These are phyloP conservation scores for Coemansia sp. DNA, from an alignment of 192 early-diverging fungal genomes.

Conservation along the genomic window DNA sequence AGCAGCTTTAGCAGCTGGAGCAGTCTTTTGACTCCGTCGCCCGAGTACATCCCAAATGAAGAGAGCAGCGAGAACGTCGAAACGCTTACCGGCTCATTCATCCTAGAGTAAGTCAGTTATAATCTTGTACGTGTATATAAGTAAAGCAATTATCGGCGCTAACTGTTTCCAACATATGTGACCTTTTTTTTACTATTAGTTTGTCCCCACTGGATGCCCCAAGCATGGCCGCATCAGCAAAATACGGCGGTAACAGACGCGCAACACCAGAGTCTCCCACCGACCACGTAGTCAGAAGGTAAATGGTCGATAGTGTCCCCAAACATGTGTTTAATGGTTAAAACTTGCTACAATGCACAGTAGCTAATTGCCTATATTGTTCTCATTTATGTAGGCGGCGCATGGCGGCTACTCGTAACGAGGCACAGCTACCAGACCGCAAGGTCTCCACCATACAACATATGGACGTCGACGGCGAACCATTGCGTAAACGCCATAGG, in stretches of 20 bases:
- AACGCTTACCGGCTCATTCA: slow-evolving; percentile 9
- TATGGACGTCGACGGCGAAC: not conserved
- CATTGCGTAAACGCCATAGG: not conserved
- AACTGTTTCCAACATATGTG: not conserved
- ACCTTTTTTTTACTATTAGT: too few relatives aligned
- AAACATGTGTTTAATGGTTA: too few relatives aligned
- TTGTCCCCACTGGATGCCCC: not conserved
- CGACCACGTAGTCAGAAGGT: slow-evolving; percentile 12
- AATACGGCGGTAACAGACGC: not conserved
- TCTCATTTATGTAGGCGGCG: slow-evolving; percentile 10
- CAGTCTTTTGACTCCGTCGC: slow-evolving; percentile 6
- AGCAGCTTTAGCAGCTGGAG: slow-evolving; percentile 14
- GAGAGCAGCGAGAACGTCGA: slow-evolving; percentile 19
- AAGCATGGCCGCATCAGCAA: slow-evolving; percentile 1
- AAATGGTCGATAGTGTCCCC: not conserved
- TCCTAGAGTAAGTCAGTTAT: slow-evolving; percentile 8
- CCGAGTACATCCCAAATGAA: not conserved
- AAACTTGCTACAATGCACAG: not conserved
- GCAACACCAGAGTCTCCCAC: slow-evolving; percentile 17
- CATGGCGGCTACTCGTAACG: not conserved
- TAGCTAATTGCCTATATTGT: not conserved
- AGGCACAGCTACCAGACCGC: not conserved
- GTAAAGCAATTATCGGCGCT: not conserved
- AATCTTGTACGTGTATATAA: not conserved
- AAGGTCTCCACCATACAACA: not conserved